Evolutionary conservation across 2,329 filamentous ascomycete species (phyloP), one percentile per base, ranked within the genome.

Genomic region (Fusarium sp.): DNA sequence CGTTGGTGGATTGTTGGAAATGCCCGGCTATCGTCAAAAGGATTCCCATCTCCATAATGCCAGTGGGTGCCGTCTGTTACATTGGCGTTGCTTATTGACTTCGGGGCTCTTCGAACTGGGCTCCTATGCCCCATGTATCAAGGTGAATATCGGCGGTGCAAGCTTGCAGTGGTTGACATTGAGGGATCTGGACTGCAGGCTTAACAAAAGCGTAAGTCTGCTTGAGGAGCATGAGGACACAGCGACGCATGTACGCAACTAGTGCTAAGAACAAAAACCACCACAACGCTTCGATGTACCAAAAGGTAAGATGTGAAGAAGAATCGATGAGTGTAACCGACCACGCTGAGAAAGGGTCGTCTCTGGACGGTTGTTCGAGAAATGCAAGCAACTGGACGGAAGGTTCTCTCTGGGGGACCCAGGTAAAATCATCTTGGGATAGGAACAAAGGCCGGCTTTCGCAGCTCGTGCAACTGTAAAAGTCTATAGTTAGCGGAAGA

Each of bases 301-400:
- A 20, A 12, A 38, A 54, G 10, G 41, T 15, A 38, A 35, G 18
- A 4, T 14, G 27, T 18, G 33, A 17, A 17, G 6, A 13, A 33
- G 45, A 17, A 15, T n/a, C 18, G 9, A 20, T 32, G 8, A 26
- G 17, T 6, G 33, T 48, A 8, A 33, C 15, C 11, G 40, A 15
- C 35, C 56, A 53, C 15, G 15, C 17, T 14, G 64, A 68, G 33
- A 57, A 37, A 10, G 64, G 49, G 27, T 58, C 62, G 1, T 63
- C 46, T 38, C 45, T 27, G 27, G 23, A 27, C 23, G 33, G 33
- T 8, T 35, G n/a, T n/a, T 44, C 14, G 15, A 64, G 7, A 18
- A 44, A 59, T 38, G 30, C 23, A 32, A 32, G 15, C 17, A 70
- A 23, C 32, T 44, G 68, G 35, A 48, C 14, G 11, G 44, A 41